Conservation (phyloP, 805 yeast species). For the Geotrichum ghanense region DNA sequence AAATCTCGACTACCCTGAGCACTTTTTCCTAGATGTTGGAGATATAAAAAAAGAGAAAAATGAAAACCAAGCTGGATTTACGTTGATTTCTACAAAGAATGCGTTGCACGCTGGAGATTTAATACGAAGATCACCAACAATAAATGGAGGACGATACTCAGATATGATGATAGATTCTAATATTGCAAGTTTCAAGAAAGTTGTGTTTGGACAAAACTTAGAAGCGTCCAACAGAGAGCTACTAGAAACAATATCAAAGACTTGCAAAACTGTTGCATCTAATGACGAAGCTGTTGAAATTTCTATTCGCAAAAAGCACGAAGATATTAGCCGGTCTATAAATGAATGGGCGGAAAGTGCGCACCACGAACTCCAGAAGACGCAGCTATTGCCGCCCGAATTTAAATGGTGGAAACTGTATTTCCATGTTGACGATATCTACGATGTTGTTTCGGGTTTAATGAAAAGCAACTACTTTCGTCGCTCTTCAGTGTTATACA, state of each 20-base stretch:
- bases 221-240: conserved; percentile 10
- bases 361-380: conserved; percentile 28
- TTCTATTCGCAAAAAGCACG: conserved; percentile 10
- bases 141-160: neutral
- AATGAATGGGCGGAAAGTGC: conserved; percentile 26
- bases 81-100: neutral
- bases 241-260: conserved; percentile 16
- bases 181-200: neutral
- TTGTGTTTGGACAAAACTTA: neutral
- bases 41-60: neutral
- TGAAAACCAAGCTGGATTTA: neutral
- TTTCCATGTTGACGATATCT: conserved; percentile 26
- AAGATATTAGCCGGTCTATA: conserved; percentile 13
- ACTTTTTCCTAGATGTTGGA: neutral
- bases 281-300: conserved; percentile 8
- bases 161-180: conserved; percentile 7
- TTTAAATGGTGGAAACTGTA: conserved; percentile 30
- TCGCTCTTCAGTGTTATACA: conserved; percentile 17
- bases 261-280: conserved; percentile 21
- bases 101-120: neutral
- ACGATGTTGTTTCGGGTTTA: conserved; percentile 13
- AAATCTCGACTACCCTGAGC: neutral
- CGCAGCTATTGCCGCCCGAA: conserved; percentile 13
- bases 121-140: neutral
- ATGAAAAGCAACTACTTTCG: conserved; percentile 20